These are phyloP conservation scores for Aspergillus intermedius DNA, from an alignment of 2,329 filamentous ascomycete genomes.

Conservation along the genomic window DNA sequence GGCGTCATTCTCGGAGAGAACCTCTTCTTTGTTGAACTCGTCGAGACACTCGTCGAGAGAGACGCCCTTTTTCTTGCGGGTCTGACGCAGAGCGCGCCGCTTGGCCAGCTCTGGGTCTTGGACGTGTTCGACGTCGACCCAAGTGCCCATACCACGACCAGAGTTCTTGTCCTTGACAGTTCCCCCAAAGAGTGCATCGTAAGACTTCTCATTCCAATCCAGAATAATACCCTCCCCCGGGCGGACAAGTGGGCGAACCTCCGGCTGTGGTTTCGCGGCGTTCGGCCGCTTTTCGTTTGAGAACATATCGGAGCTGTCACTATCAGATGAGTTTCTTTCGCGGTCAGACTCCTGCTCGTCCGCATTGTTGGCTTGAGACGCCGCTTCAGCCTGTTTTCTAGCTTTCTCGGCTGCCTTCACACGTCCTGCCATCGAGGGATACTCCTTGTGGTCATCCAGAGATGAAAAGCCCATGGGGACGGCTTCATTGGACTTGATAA, in stretches of 20 bases:
- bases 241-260: conserved; percentile 62
- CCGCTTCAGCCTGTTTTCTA: conserved; percentile 4
- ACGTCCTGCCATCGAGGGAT: conserved; percentile 50
- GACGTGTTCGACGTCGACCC: conserved; percentile 46
- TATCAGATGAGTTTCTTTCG: conserved; percentile 21
- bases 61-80: conserved; percentile 67
- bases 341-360: conserved; percentile 12
- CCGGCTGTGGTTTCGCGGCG: conserved; percentile 16
- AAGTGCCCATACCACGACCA: conserved; percentile 56
- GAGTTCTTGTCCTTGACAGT: conserved; percentile 41
- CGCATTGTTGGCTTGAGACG: neutral
- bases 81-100: conserved; percentile 56
- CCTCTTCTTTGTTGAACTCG: conserved; percentile 90
- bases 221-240: conserved; percentile 79
- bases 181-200: conserved; percentile 60
- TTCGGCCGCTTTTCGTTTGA: conserved; percentile 8
- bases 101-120: conserved; percentile 59
- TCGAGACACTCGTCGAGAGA: conserved; percentile 84
- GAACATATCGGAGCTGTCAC: conserved; percentile 23
- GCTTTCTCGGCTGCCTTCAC: conserved; percentile 20
- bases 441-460: conserved; percentile 53
- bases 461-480: conserved; percentile 66
- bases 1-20: conserved; percentile 88
- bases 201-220: conserved; percentile 71
- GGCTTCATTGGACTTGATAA: conserved; percentile 48